These are phyloP conservation scores for Jamesozyma rosinii DNA, from an alignment of 805 yeast genomes.

Conservation along the genomic window DNA sequence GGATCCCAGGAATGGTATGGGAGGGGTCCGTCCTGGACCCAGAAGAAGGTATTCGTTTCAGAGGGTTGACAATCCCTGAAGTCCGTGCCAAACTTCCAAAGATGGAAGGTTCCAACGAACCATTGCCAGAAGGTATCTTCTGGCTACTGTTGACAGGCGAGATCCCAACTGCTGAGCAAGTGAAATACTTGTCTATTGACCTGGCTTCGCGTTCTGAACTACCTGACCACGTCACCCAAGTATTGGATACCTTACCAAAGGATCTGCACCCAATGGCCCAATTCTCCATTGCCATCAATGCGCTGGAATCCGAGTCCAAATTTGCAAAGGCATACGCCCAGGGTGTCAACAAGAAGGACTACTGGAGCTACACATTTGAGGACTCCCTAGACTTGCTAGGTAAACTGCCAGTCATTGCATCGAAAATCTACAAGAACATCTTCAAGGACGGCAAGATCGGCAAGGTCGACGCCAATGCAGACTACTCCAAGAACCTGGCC, in stretches of 20 bases:
- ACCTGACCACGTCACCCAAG: slow-evolving; percentile 68
- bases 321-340: slow-evolving; percentile 78
- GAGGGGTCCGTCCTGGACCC: slow-evolving; percentile 83
- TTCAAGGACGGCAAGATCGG: slow-evolving; percentile 70
- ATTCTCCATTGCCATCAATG: slow-evolving; percentile 73
- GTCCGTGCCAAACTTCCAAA: slow-evolving; percentile 66
- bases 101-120: slow-evolving; percentile 56
- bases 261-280: slow-evolving; percentile 85
- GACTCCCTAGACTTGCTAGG: slow-evolving; percentile 74
- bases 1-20: slow-evolving; percentile 79
- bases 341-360: slow-evolving; percentile 73
- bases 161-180: slow-evolving; percentile 65
- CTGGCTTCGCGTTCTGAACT: slow-evolving; percentile 68
- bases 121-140: slow-evolving; percentile 71
- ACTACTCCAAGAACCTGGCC: slow-evolving; percentile 61
- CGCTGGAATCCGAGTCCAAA: slow-evolving; percentile 73
- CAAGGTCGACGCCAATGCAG: slow-evolving; percentile 43
- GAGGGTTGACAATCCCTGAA: slow-evolving; percentile 77
- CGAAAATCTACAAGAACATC: slow-evolving; percentile 74
- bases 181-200: slow-evolving; percentile 62
- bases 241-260: slow-evolving; percentile 66
- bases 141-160: slow-evolving; percentile 81
- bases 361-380: slow-evolving; percentile 78
- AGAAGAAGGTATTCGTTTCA: slow-evolving; percentile 77
- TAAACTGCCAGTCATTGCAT: slow-evolving; percentile 72